Evolutionary conservation across 2,329 filamentous ascomycete species (phyloP), one percentile per base, ranked within the genome.

Genomic region (Diaporthe citriasiana): DNA sequence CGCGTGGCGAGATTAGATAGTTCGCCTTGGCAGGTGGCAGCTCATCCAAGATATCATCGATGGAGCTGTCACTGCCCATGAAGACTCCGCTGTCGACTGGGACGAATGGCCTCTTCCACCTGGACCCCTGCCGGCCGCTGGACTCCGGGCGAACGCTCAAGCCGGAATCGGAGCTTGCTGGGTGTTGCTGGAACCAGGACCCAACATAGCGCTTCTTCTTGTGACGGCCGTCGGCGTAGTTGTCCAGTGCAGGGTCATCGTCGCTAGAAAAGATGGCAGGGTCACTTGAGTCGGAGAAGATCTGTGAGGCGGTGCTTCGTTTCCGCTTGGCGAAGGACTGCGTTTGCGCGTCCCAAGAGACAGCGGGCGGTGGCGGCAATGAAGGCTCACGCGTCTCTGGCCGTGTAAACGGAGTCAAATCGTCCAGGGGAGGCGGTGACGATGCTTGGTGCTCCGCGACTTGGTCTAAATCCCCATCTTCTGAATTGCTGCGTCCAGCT

Each of bases 261-360:
- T 94, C 93, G 80, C 91, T 92, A 5, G 92, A 94, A 82, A 94
- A 94, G 35, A 94, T 81, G 65, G 91, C 88, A 4, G 92, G 92
- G 78, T 94, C 93, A 79, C 93, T 94, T 27, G 92, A 94, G 79
- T 91, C 90, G 79, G 86, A 85, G 76, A 88, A 83, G 50, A 84
- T 79, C 40, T 81, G 77, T n/a, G 79, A 81, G 25, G 80, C 73
- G 12, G 57, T 68, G 45, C 80, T 79, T 74, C 85, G 85, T 80
- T 87, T 87, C 74, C 83, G 79, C 45, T 83, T 82, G 77, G 79
- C 82, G 74, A 86, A 83, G 77, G 78, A 82, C 74, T 84, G 82
- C 1, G 82, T 82, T 51, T 82, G 77, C 74, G 82, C 81, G 74
- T 85, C 79, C 83, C 83, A 83, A 42, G 82, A 83, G 42, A 84